A percentile compares a stretch with the other conserved stretches of the same genome.
phyloP scores from a whole-genome alignment of 1,139 yeast species.

The Kluyveromyces sp. region DNA sequence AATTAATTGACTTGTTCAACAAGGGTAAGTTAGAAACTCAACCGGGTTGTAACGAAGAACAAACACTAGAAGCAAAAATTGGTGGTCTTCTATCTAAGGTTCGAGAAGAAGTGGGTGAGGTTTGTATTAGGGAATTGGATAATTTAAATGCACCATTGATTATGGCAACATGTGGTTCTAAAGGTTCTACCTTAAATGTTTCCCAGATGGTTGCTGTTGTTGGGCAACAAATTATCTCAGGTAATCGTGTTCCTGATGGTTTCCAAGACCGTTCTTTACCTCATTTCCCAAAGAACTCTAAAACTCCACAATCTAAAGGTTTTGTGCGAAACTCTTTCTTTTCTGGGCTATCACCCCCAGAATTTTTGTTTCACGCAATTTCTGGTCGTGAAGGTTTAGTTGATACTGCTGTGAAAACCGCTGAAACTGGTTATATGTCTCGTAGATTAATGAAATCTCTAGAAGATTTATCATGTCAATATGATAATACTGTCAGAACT shows the following conservation, averaged over 20 bases:
- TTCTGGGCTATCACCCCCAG: constrained; percentile 92
- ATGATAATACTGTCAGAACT: constrained; percentile 91
- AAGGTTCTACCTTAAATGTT: constrained; percentile 95
- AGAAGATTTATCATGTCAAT: constrained; percentile 90
- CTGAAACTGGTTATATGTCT: constrained; percentile 99
- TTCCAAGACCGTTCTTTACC: constrained; percentile 98
- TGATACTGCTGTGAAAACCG: constrained; percentile 98
- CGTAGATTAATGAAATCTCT: constrained; percentile 97
- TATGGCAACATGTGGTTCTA: constrained; percentile 99
- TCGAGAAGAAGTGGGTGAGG: constrained; percentile 98
- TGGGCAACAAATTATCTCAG: constrained; percentile 97
- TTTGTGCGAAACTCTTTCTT: constrained; percentile 94
- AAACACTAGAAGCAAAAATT: constrained; percentile 93
- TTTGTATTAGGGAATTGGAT: constrained; percentile 86
- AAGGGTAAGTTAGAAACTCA: constrained; percentile 92
- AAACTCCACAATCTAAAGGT: constrained; percentile 97
- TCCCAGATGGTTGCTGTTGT: constrained; percentile 99
- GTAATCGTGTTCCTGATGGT: constrained; percentile 99
- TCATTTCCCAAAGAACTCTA: constrained; percentile 91
- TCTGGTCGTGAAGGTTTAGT: constrained; percentile 99
- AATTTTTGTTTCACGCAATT: constrained; percentile 95
- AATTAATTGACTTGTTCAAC: constrained; percentile 69
- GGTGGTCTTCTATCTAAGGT: constrained; percentile 94
- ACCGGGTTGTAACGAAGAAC: constrained; percentile 98
- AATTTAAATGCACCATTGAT: constrained; percentile 91